Conservation (phyloP, 1,284 basidiomycete species). For the Apiotrichum montevideense region DNA sequence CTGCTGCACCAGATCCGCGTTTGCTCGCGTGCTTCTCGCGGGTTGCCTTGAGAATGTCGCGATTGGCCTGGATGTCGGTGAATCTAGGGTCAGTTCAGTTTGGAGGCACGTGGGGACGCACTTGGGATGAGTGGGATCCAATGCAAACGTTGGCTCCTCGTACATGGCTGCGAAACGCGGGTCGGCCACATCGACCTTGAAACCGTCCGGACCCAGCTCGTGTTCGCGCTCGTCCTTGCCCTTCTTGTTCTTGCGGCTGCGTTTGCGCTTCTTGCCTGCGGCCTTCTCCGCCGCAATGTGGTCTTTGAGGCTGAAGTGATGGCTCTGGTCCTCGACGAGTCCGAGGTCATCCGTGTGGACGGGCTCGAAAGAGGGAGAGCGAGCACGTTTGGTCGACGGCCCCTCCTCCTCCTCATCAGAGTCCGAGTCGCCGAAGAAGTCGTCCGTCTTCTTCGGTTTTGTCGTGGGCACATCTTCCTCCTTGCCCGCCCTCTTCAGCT, state of each 20-base stretch:
- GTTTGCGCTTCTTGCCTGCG: slow-evolving; percentile 53
- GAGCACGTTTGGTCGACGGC: neutral
- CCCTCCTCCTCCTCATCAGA: slow-evolving; percentile 39
- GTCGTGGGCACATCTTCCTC: slow-evolving; percentile 31
- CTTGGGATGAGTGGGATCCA: slow-evolving; percentile 94
- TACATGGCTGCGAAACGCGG: slow-evolving; percentile 80
- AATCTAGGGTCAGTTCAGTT: slow-evolving; percentile 53
- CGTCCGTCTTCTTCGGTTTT: slow-evolving; percentile 49
- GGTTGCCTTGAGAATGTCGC: slow-evolving; percentile 58
- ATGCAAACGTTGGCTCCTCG: slow-evolving; percentile 86
- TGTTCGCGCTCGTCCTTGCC: slow-evolving; percentile 57
- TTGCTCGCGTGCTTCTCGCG: slow-evolving; percentile 24
- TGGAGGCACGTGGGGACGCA: slow-evolving; percentile 48
- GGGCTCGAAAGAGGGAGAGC: neutral
- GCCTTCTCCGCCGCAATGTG: slow-evolving; percentile 78
- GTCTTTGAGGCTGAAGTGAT: slow-evolving; percentile 82
- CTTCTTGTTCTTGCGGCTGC: slow-evolving; percentile 48
- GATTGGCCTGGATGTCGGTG: slow-evolving; percentile 84
- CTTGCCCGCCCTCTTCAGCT: slow-evolving; percentile 29
- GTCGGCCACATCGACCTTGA: slow-evolving; percentile 79
- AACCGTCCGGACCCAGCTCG: slow-evolving; percentile 51
- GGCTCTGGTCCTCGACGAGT: slow-evolving; percentile 15
- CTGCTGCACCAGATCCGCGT: slow-evolving; percentile 13
- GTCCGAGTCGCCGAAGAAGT: slow-evolving; percentile 60
- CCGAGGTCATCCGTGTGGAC: slow-evolving; percentile 6